Base-by-base conservation (phyloP, 2,329 filamentous ascomycete genomes). In the Thielaviopsis musarum region DNA sequence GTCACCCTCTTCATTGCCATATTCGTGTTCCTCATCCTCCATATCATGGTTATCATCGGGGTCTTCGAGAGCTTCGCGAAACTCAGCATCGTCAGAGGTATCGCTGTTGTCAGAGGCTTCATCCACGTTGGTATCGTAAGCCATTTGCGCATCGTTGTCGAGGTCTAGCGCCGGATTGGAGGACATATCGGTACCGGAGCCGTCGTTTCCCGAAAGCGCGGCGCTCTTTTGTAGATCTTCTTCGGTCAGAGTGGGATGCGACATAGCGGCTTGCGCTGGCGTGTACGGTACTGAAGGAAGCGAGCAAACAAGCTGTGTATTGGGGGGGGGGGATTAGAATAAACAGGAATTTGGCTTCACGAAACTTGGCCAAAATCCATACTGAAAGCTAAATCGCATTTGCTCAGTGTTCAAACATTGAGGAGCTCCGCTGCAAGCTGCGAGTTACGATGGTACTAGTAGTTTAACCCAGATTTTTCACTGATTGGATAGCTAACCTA, bases 201-300 rank as follows among this genome's bases (percentile, higher is more conserved):
- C 52, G 55, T 72, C 73, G 59, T 74, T 75, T 61, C 78, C 76
- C 5, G 77, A 78, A 59, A 75, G 71, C 64, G 77, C 70, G 52
- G 74, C 75, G 67, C 77, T 80, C 65, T 79, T 76, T 65, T 80
- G 79, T 60, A 80, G 71, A 67, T 81, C 76, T 61, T 82, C 78
- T 66, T 81, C 75, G 70, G 78, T 80, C 28, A 63, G 59, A 19
- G 34, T 57, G 54, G 54, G 49, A 59, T 62, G 57, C 60, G 54
- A 56, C 57, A 59, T 59, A 10, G 52, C 45, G 49, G 22, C 21
- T 24, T 34, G 38, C 57, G 52, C 41, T 48, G 41, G 41, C 41
- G 41, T n/a, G 5, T 17, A 49, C 9, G n/a, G n/a, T 49, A 19
- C 45, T 21, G 45, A 13, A 49, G 45, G 38, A 49, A 21, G 45